Base-by-base conservation (phyloP, 2,329 filamentous ascomycete genomes). In the Trichoderma sp. region DNA sequence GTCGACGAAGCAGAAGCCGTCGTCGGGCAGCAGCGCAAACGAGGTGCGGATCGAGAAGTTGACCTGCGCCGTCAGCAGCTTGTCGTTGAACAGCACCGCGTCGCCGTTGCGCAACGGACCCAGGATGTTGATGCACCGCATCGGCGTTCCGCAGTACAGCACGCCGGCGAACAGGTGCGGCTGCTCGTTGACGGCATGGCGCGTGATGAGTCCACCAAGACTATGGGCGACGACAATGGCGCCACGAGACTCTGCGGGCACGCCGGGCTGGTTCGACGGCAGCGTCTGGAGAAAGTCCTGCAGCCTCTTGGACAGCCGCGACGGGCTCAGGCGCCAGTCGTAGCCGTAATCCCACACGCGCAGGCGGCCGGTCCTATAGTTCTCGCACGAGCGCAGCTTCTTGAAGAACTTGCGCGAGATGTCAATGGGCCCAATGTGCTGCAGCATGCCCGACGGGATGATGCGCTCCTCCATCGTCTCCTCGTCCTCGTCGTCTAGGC, bases 91-190 rank as follows among this genome's bases (percentile, higher is more conserved):
- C 1, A 98, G 88, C 0, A 98, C 95, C 21, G 95, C 94, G 81
- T 98, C 95, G n/a, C 95, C 95, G 79, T 97, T 96, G 45, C 95
- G 92, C 14, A 98, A 83, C 1, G 95, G 95, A 0, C 96, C 96
- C 4, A 98, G 88, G 69, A 98, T 97, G 82, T 98, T 98, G 82
- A 98, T 91, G 81, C 95, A 98, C 72, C 93, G 91, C 78, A 96
- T 93, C 0, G 95, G 95, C 1, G 93, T 91, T 9, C 95, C 96
- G 1, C 94, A 95, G 81, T 94, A 98, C 2, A 98, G 83, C 1
- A 98, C 94, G 0, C 95, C 95, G 0, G 93, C 90, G 80, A 98
- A 97, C 3, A 98, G 89, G 5, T 97, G 93, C 0, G 96, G 96
- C 18, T 91, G 89, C 79, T 93, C 89, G 82, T 98, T 98, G 76